Conservation (phyloP, 108 stramenopile genomes). For the Aurantiochytrium sp. region DNA sequence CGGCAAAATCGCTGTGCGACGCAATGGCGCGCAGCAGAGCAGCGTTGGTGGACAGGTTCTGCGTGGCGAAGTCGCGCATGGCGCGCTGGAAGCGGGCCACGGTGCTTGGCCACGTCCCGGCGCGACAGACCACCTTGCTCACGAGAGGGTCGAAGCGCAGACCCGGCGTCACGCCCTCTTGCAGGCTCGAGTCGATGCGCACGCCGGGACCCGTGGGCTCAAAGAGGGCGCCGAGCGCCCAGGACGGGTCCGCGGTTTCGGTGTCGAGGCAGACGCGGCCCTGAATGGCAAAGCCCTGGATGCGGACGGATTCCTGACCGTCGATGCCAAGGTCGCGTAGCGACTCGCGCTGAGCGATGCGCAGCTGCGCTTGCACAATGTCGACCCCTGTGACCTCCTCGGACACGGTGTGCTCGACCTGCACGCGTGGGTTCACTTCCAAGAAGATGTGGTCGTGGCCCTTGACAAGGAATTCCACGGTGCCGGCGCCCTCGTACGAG, state of each 20-base stretch:
- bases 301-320: slow-evolving; percentile 60
- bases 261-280: slow-evolving; percentile 91
- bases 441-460: slow-evolving; percentile 76
- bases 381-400: slow-evolving; percentile 92
- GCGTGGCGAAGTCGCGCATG: slow-evolving; percentile 81
- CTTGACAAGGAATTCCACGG: slow-evolving; percentile 92
- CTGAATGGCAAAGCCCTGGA: slow-evolving; percentile 83
- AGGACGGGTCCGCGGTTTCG: slow-evolving; percentile 80
- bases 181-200: slow-evolving; percentile 79
- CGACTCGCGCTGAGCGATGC: slow-evolving; percentile 76
- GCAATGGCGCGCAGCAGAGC: slow-evolving; percentile 80
- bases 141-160: slow-evolving; percentile 88
- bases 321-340: slow-evolving; percentile 64
- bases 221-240: slow-evolving; percentile 83
- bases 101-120: slow-evolving; percentile 69
- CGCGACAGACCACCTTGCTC: slow-evolving; percentile 84
- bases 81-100: slow-evolving; percentile 78
- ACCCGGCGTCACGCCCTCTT: slow-evolving; percentile 62
- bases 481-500: slow-evolving; percentile 90
- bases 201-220: slow-evolving; percentile 89
- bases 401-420: slow-evolving; percentile 94
- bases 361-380: slow-evolving; percentile 84
- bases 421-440: slow-evolving; percentile 82
- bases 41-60: slow-evolving; percentile 83
- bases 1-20: slow-evolving; percentile 68